A percentile compares a stretch with the other conserved stretches of the same genome.
Conservation (phyloP, 192 early-diverging fungal genomes). For the Entomortierella beljakovae region DNA sequence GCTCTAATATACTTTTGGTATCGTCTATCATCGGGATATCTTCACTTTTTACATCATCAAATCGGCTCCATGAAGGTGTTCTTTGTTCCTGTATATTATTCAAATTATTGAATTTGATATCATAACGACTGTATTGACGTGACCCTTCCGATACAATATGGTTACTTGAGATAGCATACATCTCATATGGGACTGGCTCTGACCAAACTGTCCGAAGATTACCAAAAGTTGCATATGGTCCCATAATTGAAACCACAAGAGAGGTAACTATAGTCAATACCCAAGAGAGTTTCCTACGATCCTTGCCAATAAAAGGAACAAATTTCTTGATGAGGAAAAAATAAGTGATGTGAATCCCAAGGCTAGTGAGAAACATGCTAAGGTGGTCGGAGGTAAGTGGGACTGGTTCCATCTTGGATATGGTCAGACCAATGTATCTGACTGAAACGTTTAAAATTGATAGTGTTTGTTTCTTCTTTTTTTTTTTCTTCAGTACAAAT, state of each 20-base stretch:
- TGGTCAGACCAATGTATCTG: too few relatives aligned
- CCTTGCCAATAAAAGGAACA: conserved; percentile 23
- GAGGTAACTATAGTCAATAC: conserved; percentile 20
- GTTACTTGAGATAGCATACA: neutral
- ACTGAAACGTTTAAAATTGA: too few relatives aligned
- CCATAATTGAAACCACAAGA: conserved; percentile 10
- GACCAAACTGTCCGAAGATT: conserved; percentile 5
- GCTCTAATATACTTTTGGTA: neutral
- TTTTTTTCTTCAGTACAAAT: too few relatives aligned
- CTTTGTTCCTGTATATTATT: neutral
- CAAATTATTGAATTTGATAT: conserved; percentile 4
- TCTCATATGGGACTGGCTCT: neutral
- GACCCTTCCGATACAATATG: neutral
- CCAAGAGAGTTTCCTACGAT: conserved; percentile 38
- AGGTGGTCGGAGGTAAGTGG: neutral
- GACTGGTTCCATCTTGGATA: conserved; percentile 5
- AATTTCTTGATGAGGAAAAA: conserved; percentile 30
- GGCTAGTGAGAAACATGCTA: conserved; percentile 8
- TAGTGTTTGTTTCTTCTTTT: too few relatives aligned
- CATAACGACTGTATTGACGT: conserved; percentile 4
- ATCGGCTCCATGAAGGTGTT: too few relatives aligned
- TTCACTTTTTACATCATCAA: too few relatives aligned
- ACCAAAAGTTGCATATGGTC: conserved; percentile 5
- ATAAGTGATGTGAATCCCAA: conserved; percentile 24
- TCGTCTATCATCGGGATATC: neutral